Evolutionary conservation across 768 basidiomycete species (phyloP).

Genomic region (Suillus paluster): DNA sequence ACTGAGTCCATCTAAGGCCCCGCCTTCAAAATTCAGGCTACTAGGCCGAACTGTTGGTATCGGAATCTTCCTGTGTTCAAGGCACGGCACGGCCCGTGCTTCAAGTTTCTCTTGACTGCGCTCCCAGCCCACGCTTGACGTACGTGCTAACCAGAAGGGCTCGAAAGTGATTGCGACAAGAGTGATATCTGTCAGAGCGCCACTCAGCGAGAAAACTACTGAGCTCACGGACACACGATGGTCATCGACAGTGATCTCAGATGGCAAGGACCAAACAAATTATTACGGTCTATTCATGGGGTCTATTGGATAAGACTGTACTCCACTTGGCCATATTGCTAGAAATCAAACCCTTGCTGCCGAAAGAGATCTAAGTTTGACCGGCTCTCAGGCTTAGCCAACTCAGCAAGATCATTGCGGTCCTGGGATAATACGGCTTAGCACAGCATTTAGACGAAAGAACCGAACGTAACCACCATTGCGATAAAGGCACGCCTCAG

Average conservation of each 20-base stretch:
- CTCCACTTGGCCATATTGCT: slow-evolving; percentile 19
- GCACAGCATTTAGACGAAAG: not conserved
- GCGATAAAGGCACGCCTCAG: slow-evolving; percentile 78
- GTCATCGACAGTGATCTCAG: not conserved
- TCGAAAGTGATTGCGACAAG: not conserved
- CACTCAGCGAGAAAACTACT: not conserved
- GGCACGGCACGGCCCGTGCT: too few species aligned
- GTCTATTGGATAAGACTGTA: not conserved
- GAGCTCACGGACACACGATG: not conserved
- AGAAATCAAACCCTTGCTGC: slow-evolving; percentile 90
- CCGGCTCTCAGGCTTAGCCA: slow-evolving; percentile 65
- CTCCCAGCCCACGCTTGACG: too few species aligned
- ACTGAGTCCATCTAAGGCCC: too few species aligned
- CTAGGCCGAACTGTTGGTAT: too few species aligned
- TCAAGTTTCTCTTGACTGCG: too few species aligned
- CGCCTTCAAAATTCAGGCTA: too few species aligned
- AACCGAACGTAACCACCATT: slow-evolving; percentile 60
- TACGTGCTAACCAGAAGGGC: not conserved
- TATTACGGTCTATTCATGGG: not conserved
- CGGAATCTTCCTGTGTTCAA: too few species aligned
- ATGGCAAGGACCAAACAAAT: not conserved
- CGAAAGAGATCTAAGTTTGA: slow-evolving; percentile 75
- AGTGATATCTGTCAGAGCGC: not conserved
- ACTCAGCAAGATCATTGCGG: slow-evolving; percentile 80
- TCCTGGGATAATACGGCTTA: slow-evolving; percentile 48